Conservation (phyloP, 2,329 filamentous ascomycete species). For the Fusarium redolens region DNA sequence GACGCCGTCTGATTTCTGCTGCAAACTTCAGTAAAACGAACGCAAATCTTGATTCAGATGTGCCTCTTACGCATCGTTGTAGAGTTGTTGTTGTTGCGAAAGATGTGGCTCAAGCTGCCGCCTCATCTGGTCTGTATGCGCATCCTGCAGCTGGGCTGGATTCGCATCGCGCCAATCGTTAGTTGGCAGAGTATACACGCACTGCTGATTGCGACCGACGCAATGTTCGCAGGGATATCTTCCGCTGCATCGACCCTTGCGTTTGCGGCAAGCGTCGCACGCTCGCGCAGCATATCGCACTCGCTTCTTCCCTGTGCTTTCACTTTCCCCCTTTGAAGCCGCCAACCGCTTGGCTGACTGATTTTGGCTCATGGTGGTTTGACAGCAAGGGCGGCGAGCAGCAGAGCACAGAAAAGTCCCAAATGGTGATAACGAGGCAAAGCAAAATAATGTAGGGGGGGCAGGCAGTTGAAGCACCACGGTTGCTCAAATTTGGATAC, state of each 20-base stretch:
- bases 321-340: not conserved
- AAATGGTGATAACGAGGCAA: not conserved
- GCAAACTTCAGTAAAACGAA: not conserved
- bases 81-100: not conserved
- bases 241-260: not conserved
- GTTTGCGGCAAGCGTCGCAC: not conserved
- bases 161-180: not conserved
- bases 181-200: not conserved
- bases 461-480: not conserved
- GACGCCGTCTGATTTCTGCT: not conserved
- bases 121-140: not conserved
- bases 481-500: not conserved
- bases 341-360: not conserved
- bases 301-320: not conserved
- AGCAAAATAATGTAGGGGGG: not conserved
- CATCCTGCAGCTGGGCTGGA: not conserved
- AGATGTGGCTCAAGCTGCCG: not conserved
- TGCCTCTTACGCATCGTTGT: not conserved
- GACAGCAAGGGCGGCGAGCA: not conserved
- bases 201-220: not conserved
- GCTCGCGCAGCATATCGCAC: not conserved
- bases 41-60: too few relatives aligned
- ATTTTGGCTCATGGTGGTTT: not conserved
- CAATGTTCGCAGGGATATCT: conserved; percentile 1
- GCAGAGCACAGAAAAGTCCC: not conserved